Conservation (phyloP, 139 green algal species). For the Chlorella sp. region DNA sequence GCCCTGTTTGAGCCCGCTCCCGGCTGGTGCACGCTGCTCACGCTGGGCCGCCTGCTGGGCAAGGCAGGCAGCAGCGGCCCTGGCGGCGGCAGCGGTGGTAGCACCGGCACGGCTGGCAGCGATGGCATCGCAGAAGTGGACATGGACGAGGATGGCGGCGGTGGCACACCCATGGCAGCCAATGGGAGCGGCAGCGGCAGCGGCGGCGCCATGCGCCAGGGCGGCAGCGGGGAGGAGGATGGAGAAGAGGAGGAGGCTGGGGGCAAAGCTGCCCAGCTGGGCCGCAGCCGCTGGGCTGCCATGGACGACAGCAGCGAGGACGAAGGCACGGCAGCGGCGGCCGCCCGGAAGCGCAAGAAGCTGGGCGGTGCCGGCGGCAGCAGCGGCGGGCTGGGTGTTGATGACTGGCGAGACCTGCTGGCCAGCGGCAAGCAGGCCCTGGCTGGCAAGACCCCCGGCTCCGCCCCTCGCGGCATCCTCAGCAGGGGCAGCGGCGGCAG, state of each 20-base stretch:
- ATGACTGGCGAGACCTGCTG: conserved; percentile 35
- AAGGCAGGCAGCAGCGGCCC: neutral
- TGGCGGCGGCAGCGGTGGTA: neutral
- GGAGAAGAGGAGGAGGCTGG: neutral
- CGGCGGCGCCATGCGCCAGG: neutral
- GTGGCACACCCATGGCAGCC: no score
- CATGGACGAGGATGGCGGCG: conserved; percentile 49
- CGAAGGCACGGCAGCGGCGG: neutral
- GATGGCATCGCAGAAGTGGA: conserved; percentile 64
- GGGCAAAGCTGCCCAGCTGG: neutral
- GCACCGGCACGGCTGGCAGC: neutral
- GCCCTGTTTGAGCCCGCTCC: conserved; percentile 52
- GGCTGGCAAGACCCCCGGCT: neutral
- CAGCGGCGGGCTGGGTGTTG: neutral
- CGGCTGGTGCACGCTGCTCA: conserved; percentile 40
- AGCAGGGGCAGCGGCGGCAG: conserved; percentile 13
- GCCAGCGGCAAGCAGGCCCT: conserved; percentile 2
- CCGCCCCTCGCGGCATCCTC: conserved; percentile 26
- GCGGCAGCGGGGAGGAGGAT: neutral
- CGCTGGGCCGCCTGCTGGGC: conserved; percentile 18
- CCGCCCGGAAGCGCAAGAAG: conserved; percentile 5
- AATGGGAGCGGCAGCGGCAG: neutral
- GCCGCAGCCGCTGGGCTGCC: conserved; percentile 22
- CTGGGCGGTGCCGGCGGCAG: neutral
- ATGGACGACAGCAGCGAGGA: conserved; percentile 4